A percentile compares a stretch with the other conserved stretches of the same genome.
Evolutionary conservation across 176 grass and related monocot genomes (phyloP).

Genomic region (Ananas comosus): DNA sequence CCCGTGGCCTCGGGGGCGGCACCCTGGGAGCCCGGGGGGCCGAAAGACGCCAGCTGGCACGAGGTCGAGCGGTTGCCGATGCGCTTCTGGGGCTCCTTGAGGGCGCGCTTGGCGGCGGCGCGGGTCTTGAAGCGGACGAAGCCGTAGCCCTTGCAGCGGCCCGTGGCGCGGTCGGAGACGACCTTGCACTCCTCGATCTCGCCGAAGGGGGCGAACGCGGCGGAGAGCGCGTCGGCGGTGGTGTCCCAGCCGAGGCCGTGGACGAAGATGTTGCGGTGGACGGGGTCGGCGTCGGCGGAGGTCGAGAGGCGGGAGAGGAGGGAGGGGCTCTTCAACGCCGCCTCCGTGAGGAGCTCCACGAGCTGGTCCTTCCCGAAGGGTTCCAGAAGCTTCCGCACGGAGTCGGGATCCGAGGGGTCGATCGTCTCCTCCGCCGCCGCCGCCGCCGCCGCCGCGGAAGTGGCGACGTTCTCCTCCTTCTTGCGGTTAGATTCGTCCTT

Average conservation of each 20-base stretch:
- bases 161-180: slow-evolving; percentile 29
- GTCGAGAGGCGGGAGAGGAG: slow-evolving; percentile 31
- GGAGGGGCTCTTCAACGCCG: slow-evolving; percentile 23
- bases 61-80: slow-evolving; percentile 35
- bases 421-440: slow-evolving; percentile 27
- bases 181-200: slow-evolving; percentile 44
- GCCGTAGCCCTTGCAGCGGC: slow-evolving; percentile 51
- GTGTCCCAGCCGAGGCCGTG: slow-evolving; percentile 43
- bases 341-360: slow-evolving; percentile 43
- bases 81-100: slow-evolving; percentile 40
- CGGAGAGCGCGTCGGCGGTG: slow-evolving; percentile 33
- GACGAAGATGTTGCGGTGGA: slow-evolving; percentile 56
- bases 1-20: slow-evolving; percentile 5
- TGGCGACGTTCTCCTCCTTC: neutral
- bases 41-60: slow-evolving; percentile 51
- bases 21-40: slow-evolving; percentile 8
- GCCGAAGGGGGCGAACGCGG: slow-evolving; percentile 38
- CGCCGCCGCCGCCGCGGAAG: neutral
- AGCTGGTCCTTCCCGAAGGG: slow-evolving; percentile 67
- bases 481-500: neutral
- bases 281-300: slow-evolving; percentile 31
- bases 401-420: slow-evolving; percentile 20
- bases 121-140: slow-evolving; percentile 48
- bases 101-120: slow-evolving; percentile 26
- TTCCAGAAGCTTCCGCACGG: slow-evolving; percentile 37